These are phyloP conservation scores for Cryphonectria naterciae DNA, from an alignment of 2,329 filamentous ascomycete species.

Conservation along the genomic window DNA sequence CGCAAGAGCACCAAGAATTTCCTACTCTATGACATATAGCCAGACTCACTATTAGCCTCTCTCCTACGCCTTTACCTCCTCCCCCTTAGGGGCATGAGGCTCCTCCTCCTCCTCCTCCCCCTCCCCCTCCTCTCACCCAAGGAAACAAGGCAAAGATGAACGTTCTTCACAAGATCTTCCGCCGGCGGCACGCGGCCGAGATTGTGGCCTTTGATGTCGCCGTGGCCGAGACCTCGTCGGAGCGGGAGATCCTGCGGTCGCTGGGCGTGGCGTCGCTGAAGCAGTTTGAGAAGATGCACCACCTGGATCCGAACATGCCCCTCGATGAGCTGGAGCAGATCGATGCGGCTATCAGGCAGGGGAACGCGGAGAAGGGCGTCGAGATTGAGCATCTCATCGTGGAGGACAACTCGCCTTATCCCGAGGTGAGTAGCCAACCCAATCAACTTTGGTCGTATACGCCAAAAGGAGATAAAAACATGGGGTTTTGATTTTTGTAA, in stretches of 20 bases:
- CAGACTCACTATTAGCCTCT: background rate
- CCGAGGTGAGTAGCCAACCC: constrained; percentile 53
- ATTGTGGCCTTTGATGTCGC: constrained; percentile 28
- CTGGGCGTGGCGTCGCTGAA: constrained; percentile 46
- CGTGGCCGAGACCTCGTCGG: constrained; percentile 29
- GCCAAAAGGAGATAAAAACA: too few relatives aligned
- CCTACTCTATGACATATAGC: background rate
- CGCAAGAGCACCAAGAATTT: background rate
- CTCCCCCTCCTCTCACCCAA: background rate
- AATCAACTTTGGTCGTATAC: background rate
- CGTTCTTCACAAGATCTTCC: constrained; percentile 15
- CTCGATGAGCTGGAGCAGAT: constrained; percentile 64
- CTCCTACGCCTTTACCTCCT: background rate
- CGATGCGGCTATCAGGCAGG: constrained; percentile 58
- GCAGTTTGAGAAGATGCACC: constrained; percentile 63
- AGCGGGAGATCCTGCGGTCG: constrained; percentile 28
- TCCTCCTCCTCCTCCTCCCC: background rate
- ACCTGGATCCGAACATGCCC: constrained; percentile 68
- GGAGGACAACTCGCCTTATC: constrained; percentile 69
- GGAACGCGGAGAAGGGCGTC: constrained; percentile 59
- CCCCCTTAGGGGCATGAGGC: constrained; percentile 9
- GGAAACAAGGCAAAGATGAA: constrained; percentile 19
- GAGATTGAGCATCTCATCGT: constrained; percentile 62
- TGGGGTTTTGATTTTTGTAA: background rate
- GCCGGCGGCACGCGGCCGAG: constrained; percentile 27